phyloP scores from a whole-genome alignment of 805 yeast species.

The Saturnispora diversa region DNA sequence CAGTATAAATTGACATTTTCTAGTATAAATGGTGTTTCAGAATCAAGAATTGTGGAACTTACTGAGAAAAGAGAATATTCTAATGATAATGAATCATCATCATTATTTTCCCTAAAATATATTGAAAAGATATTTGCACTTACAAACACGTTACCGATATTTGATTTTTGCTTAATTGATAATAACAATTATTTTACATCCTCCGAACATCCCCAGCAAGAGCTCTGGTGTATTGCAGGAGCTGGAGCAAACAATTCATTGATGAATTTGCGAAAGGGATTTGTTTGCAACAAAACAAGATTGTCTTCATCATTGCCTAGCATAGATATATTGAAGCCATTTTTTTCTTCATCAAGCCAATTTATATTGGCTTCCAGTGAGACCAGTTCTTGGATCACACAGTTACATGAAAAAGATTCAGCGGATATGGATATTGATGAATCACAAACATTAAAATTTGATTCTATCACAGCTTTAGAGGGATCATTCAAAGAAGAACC shows the following conservation, averaged over 20 bases:
- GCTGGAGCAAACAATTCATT: conserved; percentile 21
- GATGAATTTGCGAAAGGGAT: conserved; percentile 22
- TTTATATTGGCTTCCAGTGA: conserved; percentile 1
- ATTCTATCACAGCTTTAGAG: not conserved
- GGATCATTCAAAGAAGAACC: not conserved
- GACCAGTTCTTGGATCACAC: not conserved
- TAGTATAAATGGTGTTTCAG: conserved; percentile 23
- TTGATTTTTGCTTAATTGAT: conserved; percentile 20
- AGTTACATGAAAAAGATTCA: not conserved
- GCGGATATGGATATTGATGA: not conserved
- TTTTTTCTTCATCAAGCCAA: not conserved
- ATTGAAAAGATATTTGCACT: conserved; percentile 18
- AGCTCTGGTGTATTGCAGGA: conserved; percentile 28
- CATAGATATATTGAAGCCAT: not conserved
- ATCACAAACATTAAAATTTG: not conserved
- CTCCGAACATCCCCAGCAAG: conserved; percentile 20
- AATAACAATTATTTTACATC: conserved; percentile 16
- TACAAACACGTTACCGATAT: conserved; percentile 23
- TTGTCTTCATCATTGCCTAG: not conserved
- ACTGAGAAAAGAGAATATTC: conserved; percentile 13
- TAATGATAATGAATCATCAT: not conserved
- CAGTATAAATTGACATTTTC: conserved; percentile 19
- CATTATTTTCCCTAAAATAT: conserved; percentile 16
- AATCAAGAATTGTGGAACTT: conserved; percentile 18
- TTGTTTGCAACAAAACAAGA: conserved; percentile 18